These are phyloP conservation scores for Alternaria infectoria DNA, from an alignment of 2,329 filamentous ascomycete genomes.

Conservation along the genomic window DNA sequence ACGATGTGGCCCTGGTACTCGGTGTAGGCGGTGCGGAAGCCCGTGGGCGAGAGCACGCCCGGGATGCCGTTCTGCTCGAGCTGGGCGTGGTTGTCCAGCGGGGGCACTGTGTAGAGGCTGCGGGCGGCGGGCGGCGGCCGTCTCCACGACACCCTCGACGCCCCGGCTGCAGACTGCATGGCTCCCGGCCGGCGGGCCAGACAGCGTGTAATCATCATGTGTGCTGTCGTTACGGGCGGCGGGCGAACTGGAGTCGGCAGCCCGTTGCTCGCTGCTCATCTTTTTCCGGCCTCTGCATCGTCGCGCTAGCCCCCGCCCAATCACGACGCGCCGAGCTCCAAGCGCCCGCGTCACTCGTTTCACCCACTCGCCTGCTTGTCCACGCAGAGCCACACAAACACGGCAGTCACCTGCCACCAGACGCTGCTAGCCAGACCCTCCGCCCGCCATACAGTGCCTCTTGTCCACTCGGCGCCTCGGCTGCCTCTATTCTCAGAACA, in stretches of 20 bases:
- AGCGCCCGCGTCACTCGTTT: slow-evolving; percentile 38
- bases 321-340: slow-evolving; percentile 41
- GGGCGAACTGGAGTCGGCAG: slow-evolving; percentile 15
- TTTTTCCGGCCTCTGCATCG: slow-evolving; percentile 25
- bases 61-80: slow-evolving; percentile 65
- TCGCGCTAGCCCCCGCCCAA: slow-evolving; percentile 37
- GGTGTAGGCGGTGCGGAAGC: slow-evolving; percentile 79
- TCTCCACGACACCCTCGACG: slow-evolving; percentile 31
- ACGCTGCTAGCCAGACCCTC: slow-evolving; percentile 21
- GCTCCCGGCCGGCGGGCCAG: slow-evolving; percentile 38
- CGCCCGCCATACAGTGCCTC: slow-evolving; percentile 28
- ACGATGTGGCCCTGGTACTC: slow-evolving; percentile 79
- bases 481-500: slow-evolving; percentile 39
- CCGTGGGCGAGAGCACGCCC: slow-evolving; percentile 72
- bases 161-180: slow-evolving; percentile 28
- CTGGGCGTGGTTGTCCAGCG: slow-evolving; percentile 54
- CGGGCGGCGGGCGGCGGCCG: slow-evolving; percentile 25
- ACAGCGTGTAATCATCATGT: slow-evolving; percentile 44
- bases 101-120: slow-evolving; percentile 54
- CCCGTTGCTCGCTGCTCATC: slow-evolving; percentile 23
- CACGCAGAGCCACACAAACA: slow-evolving; percentile 39
- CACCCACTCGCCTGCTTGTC: slow-evolving; percentile 30
- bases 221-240: slow-evolving; percentile 17
- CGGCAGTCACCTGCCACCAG: slow-evolving; percentile 36
- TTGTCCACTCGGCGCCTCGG: slow-evolving; percentile 43